Evolutionary conservation across 345 rosid species (phyloP), one percentile per base, ranked within the genome.

Genomic region (Stellera chamaejasme): DNA sequence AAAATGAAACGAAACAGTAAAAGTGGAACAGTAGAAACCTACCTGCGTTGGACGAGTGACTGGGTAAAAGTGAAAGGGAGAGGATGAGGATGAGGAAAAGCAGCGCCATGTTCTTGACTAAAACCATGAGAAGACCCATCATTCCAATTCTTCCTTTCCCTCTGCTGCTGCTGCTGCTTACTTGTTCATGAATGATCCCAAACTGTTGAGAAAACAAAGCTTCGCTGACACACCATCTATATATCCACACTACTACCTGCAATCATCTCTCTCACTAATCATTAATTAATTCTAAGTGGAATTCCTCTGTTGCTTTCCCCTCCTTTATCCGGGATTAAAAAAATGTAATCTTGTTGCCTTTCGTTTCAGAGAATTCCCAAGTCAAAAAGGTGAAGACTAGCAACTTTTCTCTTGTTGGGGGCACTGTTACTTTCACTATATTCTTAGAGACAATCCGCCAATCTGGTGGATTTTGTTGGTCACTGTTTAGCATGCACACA

Each of bases 321-420:
- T 39, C 16, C 28, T 43, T 43, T 59, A 23, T 19, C 23, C 23
- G 1, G 1, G 23, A 19, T 19, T 12, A 45, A 52, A 62, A 62
- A 10, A 62, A 45, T 53, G 53, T 43, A 52, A 45, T 27, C 19
- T 48, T 45, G 12, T 11, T 61, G 2, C 12, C 52, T 44, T 52
- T 52, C 7, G 11, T 16, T 2, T 32, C 53, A 27, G 48, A 46
- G 28, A 28, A 28, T 32, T 62, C 52, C 27, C 53, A 53, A 32
- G 32, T 43, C 10, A n/a, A 57, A 61, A 61, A 53, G 66, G 66
- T 53, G 32, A 45, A 53, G 53, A 45, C 53, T 58, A 62, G 39
- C 52, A 14, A 19, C 66, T 53, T 62, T 62, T 53, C 53, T 25
- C 13, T 62, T 62, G 66, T 61, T 62, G 53, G 66, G 66, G 43